Evolutionary conservation across 1,284 basidiomycete species (phyloP).

Genomic region (Boletus mariae): DNA sequence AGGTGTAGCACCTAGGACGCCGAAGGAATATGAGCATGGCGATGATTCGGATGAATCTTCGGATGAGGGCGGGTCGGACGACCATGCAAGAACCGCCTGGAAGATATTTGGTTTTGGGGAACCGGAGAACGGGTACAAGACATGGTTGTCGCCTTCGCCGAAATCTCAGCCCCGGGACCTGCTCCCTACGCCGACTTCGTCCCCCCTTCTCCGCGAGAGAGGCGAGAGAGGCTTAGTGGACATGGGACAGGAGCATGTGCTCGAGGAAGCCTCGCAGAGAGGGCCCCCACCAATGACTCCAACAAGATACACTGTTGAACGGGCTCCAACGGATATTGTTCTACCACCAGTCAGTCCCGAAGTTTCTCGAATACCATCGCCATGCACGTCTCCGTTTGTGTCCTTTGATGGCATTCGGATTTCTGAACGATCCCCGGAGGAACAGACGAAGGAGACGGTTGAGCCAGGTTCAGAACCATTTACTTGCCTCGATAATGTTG

Average conservation of each 20-base stretch:
- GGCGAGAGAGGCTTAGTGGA: not conserved
- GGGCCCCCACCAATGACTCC: not conserved
- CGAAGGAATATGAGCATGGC: conserved; percentile 13
- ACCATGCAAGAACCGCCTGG: conserved; percentile 48
- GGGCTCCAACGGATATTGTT: conserved; percentile 2
- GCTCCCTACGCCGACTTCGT: conserved; percentile 29
- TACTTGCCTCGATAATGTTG: conserved; percentile 15
- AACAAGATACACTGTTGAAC: not conserved
- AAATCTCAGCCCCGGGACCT: conserved; percentile 1
- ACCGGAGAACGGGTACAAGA: conserved; percentile 4
- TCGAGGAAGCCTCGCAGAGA: not conserved
- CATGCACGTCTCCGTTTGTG: conserved; percentile 15
- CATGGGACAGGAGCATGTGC: conserved; percentile 8
- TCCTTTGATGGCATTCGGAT: conserved; percentile 4
- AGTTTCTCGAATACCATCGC: not conserved
- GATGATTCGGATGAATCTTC: conserved; percentile 42
- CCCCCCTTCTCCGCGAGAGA: conserved; percentile 14
- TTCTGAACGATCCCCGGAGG: not conserved
- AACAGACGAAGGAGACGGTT: not conserved
- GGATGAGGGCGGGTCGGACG: conserved; percentile 43
- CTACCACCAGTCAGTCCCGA: not conserved
- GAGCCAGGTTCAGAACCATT: conserved; percentile 12
- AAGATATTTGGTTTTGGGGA: conserved; percentile 42
- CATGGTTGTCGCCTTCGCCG: conserved; percentile 22
- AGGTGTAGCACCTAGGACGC: not conserved